Conservation (phyloP, 2,329 filamentous ascomycete genomes). For the Plenodomus biglobosus region DNA sequence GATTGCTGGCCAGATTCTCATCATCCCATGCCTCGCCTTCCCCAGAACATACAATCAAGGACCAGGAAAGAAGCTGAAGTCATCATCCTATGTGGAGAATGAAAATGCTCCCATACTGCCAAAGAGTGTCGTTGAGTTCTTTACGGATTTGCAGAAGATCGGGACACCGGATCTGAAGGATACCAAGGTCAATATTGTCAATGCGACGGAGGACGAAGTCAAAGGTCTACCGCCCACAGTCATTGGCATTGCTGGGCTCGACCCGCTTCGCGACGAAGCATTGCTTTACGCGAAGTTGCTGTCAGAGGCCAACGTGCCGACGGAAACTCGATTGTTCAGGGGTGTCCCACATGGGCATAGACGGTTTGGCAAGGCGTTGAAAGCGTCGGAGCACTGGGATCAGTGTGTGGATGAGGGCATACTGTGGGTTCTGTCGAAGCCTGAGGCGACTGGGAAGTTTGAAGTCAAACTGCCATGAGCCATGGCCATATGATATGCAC, state of each 20-base stretch:
- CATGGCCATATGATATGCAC: neutral
- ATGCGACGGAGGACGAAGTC: slow-evolving; percentile 43
- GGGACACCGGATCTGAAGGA: slow-evolving; percentile 29
- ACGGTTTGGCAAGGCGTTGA: slow-evolving; percentile 49
- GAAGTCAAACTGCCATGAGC: slow-evolving; percentile 33
- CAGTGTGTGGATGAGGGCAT: slow-evolving; percentile 49
- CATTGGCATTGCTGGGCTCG: slow-evolving; percentile 54
- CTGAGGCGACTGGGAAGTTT: slow-evolving; percentile 36
- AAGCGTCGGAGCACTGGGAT: slow-evolving; percentile 49
- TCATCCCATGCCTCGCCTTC: slow-evolving; percentile 44
- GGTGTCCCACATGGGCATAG: slow-evolving; percentile 58
- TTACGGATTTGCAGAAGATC: slow-evolving; percentile 24
- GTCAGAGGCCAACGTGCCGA: slow-evolving; percentile 52
- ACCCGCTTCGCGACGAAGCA: slow-evolving; percentile 54
- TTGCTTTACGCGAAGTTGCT: slow-evolving; percentile 51
- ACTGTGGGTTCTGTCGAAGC: slow-evolving; percentile 45
- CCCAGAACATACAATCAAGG: slow-evolving; percentile 42
- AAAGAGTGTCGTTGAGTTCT: slow-evolving; percentile 41
- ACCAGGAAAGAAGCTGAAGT: slow-evolving; percentile 43
- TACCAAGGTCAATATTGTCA: slow-evolving; percentile 35
- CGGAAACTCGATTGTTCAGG: slow-evolving; percentile 52
- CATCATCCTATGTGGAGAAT: slow-evolving; percentile 47
- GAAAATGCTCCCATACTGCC: slow-evolving; percentile 54
- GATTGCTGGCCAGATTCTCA: slow-evolving; percentile 53
- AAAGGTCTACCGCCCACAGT: slow-evolving; percentile 50